phyloP scores from a whole-genome alignment of 371 early-diverging fungal species.

The Batkoa obscura region DNA sequence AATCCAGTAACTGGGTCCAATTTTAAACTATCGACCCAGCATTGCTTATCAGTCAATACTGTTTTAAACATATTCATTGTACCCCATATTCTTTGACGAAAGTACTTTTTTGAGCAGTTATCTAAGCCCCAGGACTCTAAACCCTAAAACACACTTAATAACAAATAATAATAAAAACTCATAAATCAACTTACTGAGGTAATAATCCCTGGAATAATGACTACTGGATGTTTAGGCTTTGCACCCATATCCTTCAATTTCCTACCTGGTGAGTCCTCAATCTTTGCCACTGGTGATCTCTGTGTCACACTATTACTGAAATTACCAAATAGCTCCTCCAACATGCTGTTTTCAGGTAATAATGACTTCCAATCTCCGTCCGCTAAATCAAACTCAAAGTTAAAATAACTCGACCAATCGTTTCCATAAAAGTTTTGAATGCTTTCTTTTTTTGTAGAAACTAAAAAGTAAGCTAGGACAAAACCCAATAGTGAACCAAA shows the following conservation, averaged over 20 bases:
- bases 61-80: slow-evolving; percentile 61
- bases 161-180: not conserved
- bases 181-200: slow-evolving; percentile 27
- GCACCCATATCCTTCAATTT: slow-evolving; percentile 16
- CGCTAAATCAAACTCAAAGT: not conserved
- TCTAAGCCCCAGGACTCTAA: slow-evolving; percentile 81
- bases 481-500: slow-evolving; percentile 31
- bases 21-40: slow-evolving; percentile 68
- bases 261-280: slow-evolving; percentile 9
- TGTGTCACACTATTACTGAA: not conserved
- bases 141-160: slow-evolving; percentile 15
- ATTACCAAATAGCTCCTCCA: slow-evolving; percentile 13
- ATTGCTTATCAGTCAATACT: slow-evolving; percentile 62
- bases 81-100: slow-evolving; percentile 88
- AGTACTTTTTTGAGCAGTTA: slow-evolving; percentile 53
- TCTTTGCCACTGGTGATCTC: not conserved
- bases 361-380: slow-evolving; percentile 27
- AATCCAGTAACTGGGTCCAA: slow-evolving; percentile 67
- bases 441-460: slow-evolving; percentile 23
- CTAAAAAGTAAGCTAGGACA: slow-evolving; percentile 14
- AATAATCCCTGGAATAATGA: slow-evolving; percentile 82
- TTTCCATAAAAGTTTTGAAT: slow-evolving; percentile 18
- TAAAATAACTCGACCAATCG: not conserved
- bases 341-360: slow-evolving; percentile 40
- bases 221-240: slow-evolving; percentile 45